These are phyloP conservation scores for Heterobasidion irregulare DNA, from an alignment of 1,284 basidiomycete species.

Conservation along the genomic window DNA sequence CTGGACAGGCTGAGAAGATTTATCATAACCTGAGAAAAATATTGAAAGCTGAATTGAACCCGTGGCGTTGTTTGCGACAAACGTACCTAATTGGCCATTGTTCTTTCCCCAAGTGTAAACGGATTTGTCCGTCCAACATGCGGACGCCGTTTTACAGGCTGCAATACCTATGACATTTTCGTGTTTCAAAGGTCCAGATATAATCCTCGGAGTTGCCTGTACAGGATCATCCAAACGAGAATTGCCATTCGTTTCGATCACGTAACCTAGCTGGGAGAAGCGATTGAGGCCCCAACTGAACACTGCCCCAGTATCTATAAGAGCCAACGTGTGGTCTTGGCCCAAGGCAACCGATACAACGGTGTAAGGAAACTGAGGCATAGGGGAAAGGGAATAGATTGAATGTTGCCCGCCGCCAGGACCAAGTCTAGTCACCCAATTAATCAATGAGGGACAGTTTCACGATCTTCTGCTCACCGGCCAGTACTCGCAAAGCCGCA, in stretches of 20 bases:
- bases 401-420: conserved; percentile 57
- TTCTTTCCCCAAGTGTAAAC: conserved; percentile 97
- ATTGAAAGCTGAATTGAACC: neutral
- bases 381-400: conserved; percentile 62
- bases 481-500: conserved; percentile 87
- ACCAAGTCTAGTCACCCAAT: conserved; percentile 47
- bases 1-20: conserved; percentile 70
- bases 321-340: conserved; percentile 89
- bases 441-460: neutral
- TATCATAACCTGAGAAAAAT: conserved; percentile 56
- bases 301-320: conserved; percentile 78
- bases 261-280: conserved; percentile 85
- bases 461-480: conserved; percentile 32
- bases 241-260: conserved; percentile 49
- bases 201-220: conserved; percentile 71
- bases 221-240: conserved; percentile 40
- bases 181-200: conserved; percentile 75
- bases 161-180: conserved; percentile 79
- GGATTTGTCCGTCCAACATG: conserved; percentile 82
- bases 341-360: conserved; percentile 71
- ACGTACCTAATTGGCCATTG: conserved; percentile 80
- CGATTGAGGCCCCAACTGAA: conserved; percentile 89
- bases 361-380: conserved; percentile 46
- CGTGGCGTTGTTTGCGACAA: neutral
- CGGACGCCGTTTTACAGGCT: conserved; percentile 83